Evolutionary conservation across 495 filamentous ascomycete species (phyloP).

Genomic region (Hypoxylon intermedium): DNA sequence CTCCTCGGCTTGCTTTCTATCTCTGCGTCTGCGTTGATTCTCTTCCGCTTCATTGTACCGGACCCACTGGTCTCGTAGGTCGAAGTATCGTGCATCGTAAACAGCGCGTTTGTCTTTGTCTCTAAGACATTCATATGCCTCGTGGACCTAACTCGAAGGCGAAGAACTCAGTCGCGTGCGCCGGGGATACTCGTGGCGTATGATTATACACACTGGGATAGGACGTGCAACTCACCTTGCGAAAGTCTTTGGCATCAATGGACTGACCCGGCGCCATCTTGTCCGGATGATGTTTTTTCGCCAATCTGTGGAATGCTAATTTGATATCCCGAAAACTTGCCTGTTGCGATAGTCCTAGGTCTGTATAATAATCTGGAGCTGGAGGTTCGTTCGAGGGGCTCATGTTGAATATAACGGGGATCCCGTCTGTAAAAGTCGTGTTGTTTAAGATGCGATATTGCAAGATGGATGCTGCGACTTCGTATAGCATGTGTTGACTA

Average conservation of each 20-base stretch:
- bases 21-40: neutral
- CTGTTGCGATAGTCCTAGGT: constrained; percentile 18
- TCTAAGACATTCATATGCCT: constrained; percentile 27
- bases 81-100: constrained; percentile 18
- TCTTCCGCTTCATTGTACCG: constrained; percentile 1
- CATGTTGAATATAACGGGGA: too few relatives aligned
- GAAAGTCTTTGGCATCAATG: constrained; percentile 32
- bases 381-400: neutral
- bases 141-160: constrained; percentile 11
- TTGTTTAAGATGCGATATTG: too few relatives aligned
- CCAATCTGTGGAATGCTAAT: constrained; percentile 19
- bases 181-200: too few relatives aligned
- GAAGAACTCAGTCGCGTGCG: too few relatives aligned
- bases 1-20: constrained; percentile 15
- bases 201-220: too few relatives aligned
- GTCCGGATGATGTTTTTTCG: constrained; percentile 30
- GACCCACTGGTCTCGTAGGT: constrained; percentile 17
- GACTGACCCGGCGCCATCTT: constrained; percentile 26
- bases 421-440: too few relatives aligned
- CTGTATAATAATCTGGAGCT: constrained; percentile 25
- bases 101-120: constrained; percentile 8
- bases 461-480: too few relatives aligned
- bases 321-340: constrained; percentile 30
- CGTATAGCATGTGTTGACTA: too few relatives aligned
- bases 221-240: constrained; percentile 32